These are phyloP conservation scores for Coniosporium tulheliwenetii DNA, from an alignment of 2,329 filamentous ascomycete species.

Conservation along the genomic window DNA sequence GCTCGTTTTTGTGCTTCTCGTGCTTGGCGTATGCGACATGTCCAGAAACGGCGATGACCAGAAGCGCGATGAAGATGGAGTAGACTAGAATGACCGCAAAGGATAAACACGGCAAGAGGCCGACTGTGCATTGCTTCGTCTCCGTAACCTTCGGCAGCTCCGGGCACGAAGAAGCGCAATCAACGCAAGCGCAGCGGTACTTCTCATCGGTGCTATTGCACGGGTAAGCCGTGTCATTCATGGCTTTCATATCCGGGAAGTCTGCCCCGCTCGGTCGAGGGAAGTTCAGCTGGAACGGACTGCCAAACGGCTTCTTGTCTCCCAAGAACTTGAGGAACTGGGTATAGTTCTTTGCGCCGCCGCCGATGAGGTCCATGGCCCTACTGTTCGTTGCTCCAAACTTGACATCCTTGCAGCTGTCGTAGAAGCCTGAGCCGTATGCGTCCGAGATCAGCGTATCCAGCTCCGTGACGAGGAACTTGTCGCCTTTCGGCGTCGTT, in stretches of 20 bases:
- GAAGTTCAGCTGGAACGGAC: conserved; percentile 97
- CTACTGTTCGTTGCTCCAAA: conserved; percentile 87
- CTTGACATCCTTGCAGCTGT: conserved; percentile 98
- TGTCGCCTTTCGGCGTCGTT: conserved; percentile 44
- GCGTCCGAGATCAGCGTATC: conserved; percentile 76
- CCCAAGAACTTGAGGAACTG: conserved; percentile 84
- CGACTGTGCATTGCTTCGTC: conserved; percentile 62
- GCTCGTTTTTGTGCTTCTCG: conserved; percentile 58
- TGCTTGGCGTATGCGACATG: conserved; percentile 65
- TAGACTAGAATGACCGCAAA: conserved; percentile 87
- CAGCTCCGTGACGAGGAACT: conserved; percentile 66
- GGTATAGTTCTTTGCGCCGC: conserved; percentile 79
- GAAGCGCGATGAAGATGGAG: conserved; percentile 52
- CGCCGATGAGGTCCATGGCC: conserved; percentile 92
- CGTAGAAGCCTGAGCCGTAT: conserved; percentile 78
- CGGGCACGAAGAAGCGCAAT: conserved; percentile 77
- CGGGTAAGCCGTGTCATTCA: conserved; percentile 59
- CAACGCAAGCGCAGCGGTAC: conserved; percentile 84
- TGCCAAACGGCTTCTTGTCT: conserved; percentile 79
- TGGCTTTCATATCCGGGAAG: conserved; percentile 54
- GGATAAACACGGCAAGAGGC: conserved; percentile 78
- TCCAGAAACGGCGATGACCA: conserved; percentile 52
- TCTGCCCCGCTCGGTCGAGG: conserved; percentile 41
- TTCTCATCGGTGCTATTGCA: conserved; percentile 80
- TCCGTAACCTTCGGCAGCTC: conserved; percentile 62